These are phyloP conservation scores for Camellia lanceoleosa DNA, from an alignment of 148 eudicot species.

Conservation along the genomic window DNA sequence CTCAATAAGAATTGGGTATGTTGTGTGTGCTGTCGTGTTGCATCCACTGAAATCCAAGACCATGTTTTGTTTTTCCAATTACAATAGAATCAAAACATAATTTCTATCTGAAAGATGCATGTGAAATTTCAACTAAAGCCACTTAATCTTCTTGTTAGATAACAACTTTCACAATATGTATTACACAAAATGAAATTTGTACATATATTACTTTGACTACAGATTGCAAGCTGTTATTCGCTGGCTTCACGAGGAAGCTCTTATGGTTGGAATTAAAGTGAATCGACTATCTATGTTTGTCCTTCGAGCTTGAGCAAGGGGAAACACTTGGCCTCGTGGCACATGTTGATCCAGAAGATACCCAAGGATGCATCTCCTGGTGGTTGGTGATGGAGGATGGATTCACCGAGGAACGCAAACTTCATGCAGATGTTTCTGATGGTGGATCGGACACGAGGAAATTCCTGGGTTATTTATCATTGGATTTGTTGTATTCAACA, in stretches of 20 bases:
- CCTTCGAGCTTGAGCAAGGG: constrained; percentile 79
- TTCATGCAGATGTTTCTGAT: constrained; percentile 34
- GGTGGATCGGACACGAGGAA: constrained; percentile 44
- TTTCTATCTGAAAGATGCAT: background rate
- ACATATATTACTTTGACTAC: constrained; percentile 12
- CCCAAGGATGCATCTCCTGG: constrained; percentile 84
- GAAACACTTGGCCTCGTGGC: constrained; percentile 73
- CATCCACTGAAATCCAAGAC: background rate
- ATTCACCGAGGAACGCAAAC: constrained; percentile 39
- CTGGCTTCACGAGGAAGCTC: constrained; percentile 96
- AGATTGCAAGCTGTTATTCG: constrained; percentile 81
- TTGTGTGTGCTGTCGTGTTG: constrained; percentile 2
- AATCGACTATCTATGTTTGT: constrained; percentile 65
- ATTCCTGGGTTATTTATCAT: constrained; percentile 67
- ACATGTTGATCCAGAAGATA: constrained; percentile 78
- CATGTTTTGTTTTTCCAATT: background rate
- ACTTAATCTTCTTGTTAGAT: background rate
- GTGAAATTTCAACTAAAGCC: background rate
- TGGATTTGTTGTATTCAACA: constrained; percentile 64
- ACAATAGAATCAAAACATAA: background rate
- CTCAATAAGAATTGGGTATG: background rate
- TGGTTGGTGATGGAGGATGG: constrained; percentile 78
- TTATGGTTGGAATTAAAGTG: constrained; percentile 69
- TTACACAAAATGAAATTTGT: background rate
- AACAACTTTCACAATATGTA: background rate